Base-by-base conservation (phyloP, 352 stramenopile genomes). In the Globisporangium lucens region DNA sequence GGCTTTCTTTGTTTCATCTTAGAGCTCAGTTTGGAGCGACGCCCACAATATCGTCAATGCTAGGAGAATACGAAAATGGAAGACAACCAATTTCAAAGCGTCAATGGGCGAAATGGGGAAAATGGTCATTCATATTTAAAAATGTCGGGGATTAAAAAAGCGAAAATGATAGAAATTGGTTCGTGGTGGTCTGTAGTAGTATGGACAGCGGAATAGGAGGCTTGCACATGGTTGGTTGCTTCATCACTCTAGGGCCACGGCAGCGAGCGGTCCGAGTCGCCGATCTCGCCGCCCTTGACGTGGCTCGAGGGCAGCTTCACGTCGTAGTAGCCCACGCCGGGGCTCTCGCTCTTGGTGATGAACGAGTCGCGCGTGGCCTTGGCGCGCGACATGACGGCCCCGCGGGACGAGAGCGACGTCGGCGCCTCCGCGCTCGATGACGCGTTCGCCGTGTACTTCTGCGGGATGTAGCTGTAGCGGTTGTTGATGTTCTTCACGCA, bases 301-400 rank as follows among this genome's bases (percentile, higher is more conserved):
- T 82, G 75, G 29, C 24, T 70, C 68, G 87, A 72, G 5, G 76
- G 76, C 24, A 90, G 69, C 57, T 90, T 81, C 52, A 93, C 83
- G 62, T 93, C 83, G 72, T 93, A 93, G 63, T 91, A 90, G 5
- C 84, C 84, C 59, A 93, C 84, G 17, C 84, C 84, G 4, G 84
- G 84, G 52, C 78, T 89, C 60, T 89, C 84, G 59, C 65, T 89
- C 68, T 84, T 91, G 12, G 79, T 78, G 65, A 90, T 82, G 66
- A 91, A 93, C 51, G 84, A 89, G 61, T 90, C 82, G 51, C 84
- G 84, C 35, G 81, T 80, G 35, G 77, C 79, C 27, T 80, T 76
- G 0, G 84, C 84, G 20, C 83, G 79, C 4, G 79, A 85, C 62
- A 93, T 93, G 47, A 91, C 79, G 0, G 82, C 84, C 22, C 84